phyloP scores from a whole-genome alignment of 2,329 filamentous ascomycete genomes.

The Claviceps maximensis region DNA sequence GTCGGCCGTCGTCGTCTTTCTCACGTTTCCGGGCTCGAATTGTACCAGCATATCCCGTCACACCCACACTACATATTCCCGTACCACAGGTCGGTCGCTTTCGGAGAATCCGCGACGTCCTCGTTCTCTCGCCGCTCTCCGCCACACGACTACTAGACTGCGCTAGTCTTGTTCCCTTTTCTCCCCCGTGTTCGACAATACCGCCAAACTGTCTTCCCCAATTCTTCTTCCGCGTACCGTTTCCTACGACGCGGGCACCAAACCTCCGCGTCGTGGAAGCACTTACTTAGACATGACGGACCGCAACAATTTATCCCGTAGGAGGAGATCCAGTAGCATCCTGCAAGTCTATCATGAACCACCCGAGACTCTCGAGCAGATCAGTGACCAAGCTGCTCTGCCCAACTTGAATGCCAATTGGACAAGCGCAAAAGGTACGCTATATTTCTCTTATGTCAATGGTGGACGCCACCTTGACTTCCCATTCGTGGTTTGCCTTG shows the following conservation, averaged over 20 bases:
- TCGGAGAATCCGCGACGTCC: conserved; percentile 3
- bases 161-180: conserved; percentile 7
- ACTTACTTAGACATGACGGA: conserved; percentile 48
- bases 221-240: conserved; percentile 78
- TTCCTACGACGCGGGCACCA: conserved; percentile 77
- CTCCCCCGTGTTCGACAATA: conserved; percentile 36
- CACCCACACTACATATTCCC: neutral
- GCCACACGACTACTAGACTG: conserved; percentile 3
- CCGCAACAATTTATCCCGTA: conserved; percentile 52
- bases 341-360: conserved; percentile 89
- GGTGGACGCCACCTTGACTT: conserved; percentile 2
- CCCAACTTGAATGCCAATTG: conserved; percentile 97
- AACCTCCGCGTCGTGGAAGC: conserved; percentile 50
- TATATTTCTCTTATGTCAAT: neutral
- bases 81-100: conserved; percentile 1
- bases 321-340: conserved; percentile 94
- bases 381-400: conserved; percentile 87
- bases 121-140: conserved; percentile 4
- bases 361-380: conserved; percentile 89
- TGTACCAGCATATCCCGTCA: neutral
- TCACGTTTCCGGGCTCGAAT: neutral
- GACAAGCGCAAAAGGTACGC: conserved; percentile 96
- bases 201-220: conserved; percentile 92
- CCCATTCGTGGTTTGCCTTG: neutral
- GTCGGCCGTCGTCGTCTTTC: neutral